Conservation (phyloP, 306 rosid genomes). For the Gynostemma pentaphyllum region DNA sequence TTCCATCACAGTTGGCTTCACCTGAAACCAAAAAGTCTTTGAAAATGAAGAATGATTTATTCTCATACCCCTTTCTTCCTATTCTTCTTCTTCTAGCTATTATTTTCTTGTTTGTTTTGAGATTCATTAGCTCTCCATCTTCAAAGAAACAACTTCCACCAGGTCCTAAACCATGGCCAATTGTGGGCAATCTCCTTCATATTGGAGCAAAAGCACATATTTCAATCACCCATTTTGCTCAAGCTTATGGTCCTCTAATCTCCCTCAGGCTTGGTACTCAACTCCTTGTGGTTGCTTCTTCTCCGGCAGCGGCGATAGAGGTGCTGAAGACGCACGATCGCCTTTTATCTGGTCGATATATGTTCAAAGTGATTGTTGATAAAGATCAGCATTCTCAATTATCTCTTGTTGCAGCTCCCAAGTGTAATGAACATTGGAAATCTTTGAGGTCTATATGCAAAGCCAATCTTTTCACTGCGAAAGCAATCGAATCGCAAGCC, state of each 20-base stretch:
- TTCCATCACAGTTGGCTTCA: too few species aligned
- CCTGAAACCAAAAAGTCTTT: too few species aligned
- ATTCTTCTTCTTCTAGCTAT: too few species aligned
- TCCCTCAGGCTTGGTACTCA: too few species aligned
- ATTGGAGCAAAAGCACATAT: not conserved
- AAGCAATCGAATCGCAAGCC: not conserved
- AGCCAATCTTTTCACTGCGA: not conserved
- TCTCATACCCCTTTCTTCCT: too few species aligned
- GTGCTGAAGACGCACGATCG: conserved; percentile 13
- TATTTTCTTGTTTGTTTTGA: too few species aligned
- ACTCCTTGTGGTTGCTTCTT: conserved; percentile 6
- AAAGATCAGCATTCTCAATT: not conserved
- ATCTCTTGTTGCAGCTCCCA: not conserved
- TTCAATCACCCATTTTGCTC: not conserved
- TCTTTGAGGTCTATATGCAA: conserved; percentile 1
- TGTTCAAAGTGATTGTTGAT: not conserved
- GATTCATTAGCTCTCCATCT: too few species aligned
- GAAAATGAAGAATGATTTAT: too few species aligned
- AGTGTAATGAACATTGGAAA: conserved; percentile 8
- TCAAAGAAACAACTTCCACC: conserved; percentile 3
- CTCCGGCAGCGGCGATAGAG: conserved; percentile 4
- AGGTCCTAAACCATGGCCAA: conserved; percentile 1
- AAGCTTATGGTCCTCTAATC: conserved; percentile 9
- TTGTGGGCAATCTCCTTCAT: conserved; percentile 3
- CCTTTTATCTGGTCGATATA: not conserved